Conservation (phyloP, 139 green algal genomes). For the Chlorella vulgaris region DNA sequence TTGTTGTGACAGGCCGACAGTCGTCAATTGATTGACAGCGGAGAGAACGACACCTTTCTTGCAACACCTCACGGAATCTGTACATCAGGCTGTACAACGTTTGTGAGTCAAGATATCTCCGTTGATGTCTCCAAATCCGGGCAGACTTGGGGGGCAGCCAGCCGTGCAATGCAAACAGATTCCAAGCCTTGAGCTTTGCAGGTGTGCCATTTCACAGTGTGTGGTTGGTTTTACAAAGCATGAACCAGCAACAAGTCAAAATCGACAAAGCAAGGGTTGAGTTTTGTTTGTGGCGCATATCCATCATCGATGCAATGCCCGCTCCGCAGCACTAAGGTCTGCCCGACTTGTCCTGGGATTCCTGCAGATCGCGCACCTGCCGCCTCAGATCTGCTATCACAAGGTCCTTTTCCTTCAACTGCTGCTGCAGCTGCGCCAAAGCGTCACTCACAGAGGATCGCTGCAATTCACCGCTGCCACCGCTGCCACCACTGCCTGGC, state of each 20-base stretch:
- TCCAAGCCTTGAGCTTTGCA: too few species aligned
- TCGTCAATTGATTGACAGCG: too few species aligned
- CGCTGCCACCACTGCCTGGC: background rate
- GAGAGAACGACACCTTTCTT: too few species aligned
- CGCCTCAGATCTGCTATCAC: slow-evolving; percentile 24
- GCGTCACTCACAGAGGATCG: too few species aligned
- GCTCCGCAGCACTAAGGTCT: too few species aligned
- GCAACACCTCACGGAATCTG: too few species aligned
- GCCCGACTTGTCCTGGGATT: too few species aligned
- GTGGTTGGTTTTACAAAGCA: background rate
- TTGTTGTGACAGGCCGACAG: too few species aligned
- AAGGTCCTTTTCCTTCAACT: slow-evolving; percentile 36
- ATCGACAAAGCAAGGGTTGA: background rate
- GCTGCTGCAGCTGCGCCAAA: slow-evolving; percentile 13
- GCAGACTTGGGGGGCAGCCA: slow-evolving; percentile 73
- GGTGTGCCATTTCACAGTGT: background rate
- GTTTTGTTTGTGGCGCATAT: too few species aligned
- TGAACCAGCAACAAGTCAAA: background rate
- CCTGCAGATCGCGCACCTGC: slow-evolving; percentile 26
- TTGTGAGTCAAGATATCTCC: too few species aligned
- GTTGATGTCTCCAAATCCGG: slow-evolving; percentile 85
- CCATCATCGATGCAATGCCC: too few species aligned
- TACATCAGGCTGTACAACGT: too few species aligned
- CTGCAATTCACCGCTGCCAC: background rate
- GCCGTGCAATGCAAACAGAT: slow-evolving; percentile 78